phyloP scores from a whole-genome alignment of 331 rosid species.

The Cydonia oblonga region DNA sequence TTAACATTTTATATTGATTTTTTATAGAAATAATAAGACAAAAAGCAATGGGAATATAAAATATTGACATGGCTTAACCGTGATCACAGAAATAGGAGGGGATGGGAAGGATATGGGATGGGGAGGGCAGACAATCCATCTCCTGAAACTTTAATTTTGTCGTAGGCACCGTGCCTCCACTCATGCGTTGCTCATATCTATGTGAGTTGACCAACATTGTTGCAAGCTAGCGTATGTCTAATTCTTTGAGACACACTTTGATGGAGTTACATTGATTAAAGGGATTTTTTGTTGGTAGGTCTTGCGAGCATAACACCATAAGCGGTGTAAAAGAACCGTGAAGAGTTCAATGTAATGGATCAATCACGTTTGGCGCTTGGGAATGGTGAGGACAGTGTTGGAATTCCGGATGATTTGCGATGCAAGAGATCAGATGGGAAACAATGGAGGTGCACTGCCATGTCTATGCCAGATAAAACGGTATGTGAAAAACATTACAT shows the following conservation, averaged over 20 bases:
- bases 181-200: too few species aligned
- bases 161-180: background rate
- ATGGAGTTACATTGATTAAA: background rate
- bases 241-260: background rate
- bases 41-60: too few species aligned
- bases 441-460: constrained; percentile 96
- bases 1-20: too few species aligned
- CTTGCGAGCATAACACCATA: background rate
- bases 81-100: too few species aligned
- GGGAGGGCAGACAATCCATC: too few species aligned
- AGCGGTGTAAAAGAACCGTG: background rate
- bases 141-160: background rate
- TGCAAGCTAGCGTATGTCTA: background rate
- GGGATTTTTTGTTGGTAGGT: constrained; percentile 1
- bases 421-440: constrained; percentile 98
- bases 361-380: constrained; percentile 34
- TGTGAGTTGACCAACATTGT: background rate
- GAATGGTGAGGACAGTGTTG: constrained; percentile 54
- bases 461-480: constrained; percentile 97
- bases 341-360: constrained; percentile 37
- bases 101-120: too few species aligned
- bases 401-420: constrained; percentile 87
- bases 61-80: too few species aligned
- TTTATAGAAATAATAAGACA: too few species aligned
- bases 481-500: constrained; percentile 97